These are phyloP conservation scores for Solanum okadae DNA, from an alignment of 257 asterid species.

Conservation along the genomic window DNA sequence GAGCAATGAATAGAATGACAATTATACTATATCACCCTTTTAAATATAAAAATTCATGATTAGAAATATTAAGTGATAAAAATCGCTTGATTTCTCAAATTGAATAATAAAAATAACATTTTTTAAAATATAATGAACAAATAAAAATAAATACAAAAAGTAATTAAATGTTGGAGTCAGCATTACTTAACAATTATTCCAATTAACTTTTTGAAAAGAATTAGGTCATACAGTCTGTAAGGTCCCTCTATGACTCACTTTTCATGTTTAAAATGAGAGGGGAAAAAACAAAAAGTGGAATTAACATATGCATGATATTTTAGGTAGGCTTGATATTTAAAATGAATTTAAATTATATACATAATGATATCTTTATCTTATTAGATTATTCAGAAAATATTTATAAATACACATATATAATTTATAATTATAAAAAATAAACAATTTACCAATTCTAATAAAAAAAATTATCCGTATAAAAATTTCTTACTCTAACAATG, in stretches of 20 bases:
- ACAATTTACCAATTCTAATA: neutral
- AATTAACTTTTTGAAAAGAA: neutral
- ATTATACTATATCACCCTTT: no score
- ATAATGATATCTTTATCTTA: no score
- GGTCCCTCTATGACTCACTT: neutral
- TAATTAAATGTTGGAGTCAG: neutral
- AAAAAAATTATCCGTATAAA: neutral
- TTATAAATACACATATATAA: no score
- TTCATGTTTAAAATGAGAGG: neutral
- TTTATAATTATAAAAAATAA: no score
- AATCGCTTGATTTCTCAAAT: no score
- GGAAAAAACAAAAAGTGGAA: neutral
- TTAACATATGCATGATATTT: neutral
- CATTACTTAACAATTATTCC: neutral
- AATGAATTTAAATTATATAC: neutral
- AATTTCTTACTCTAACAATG: neutral
- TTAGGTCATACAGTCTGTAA: neutral
- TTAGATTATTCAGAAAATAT: no score
- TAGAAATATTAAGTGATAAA: no score
- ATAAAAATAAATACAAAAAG: no score
- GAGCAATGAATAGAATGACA: no score
- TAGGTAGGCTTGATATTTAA: neutral
- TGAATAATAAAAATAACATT: no score
- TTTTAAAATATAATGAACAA: no score
- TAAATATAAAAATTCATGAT: no score